Evolutionary conservation across 2,329 filamentous ascomycete genomes (phyloP), one percentile per base, ranked within the genome.

Genomic region (Didymellaceae sp.): DNA sequence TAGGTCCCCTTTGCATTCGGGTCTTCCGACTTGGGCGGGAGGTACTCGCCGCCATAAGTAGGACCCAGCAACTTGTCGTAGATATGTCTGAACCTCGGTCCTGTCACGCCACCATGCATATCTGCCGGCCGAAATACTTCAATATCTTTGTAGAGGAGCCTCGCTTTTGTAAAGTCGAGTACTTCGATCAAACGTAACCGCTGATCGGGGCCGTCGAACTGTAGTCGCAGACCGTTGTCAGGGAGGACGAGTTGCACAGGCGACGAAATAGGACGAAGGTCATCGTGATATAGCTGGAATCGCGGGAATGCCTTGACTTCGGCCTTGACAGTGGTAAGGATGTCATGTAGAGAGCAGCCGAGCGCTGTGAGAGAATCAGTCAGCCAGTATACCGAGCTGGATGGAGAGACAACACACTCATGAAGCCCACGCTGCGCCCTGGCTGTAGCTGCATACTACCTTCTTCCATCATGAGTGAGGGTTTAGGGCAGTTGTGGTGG

Each of bases 21-120:
- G 32, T 78, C 76, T 26, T 79, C 75, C 3, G 77, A 78, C 6
- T 74, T 71, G 1, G 90, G 85, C 7, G 87, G 82, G 28, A 96
- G 82, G 67, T 93, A 99, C 77, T 99, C 94, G 57, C 94, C 94
- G 1, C 89, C 89, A 70, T 96, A 97, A 0, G 93, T 95, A 14
- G 92, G 92, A 0, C 94, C 94, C 57, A 99, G 86, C n/a, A 97
- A 80, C 44, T 90, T 86, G 65, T 96, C 91, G 71, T 97, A 99
- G 59, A 99, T 87, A 72, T 95, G 90, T 52, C 88, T 83, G 71
- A 96, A 96, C 13, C 84, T 88, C 4, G 91, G 92, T 0, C 90
- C 90, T 30, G 54, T 63, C 18, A 66, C 53, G 5, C 54, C 59
- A 28, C 52, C 51, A 24, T 56, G 49, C 17, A 68, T 65, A 14